Evolutionary conservation across 768 basidiomycete genomes (phyloP).

Genomic region (Termitomyces sp.): DNA sequence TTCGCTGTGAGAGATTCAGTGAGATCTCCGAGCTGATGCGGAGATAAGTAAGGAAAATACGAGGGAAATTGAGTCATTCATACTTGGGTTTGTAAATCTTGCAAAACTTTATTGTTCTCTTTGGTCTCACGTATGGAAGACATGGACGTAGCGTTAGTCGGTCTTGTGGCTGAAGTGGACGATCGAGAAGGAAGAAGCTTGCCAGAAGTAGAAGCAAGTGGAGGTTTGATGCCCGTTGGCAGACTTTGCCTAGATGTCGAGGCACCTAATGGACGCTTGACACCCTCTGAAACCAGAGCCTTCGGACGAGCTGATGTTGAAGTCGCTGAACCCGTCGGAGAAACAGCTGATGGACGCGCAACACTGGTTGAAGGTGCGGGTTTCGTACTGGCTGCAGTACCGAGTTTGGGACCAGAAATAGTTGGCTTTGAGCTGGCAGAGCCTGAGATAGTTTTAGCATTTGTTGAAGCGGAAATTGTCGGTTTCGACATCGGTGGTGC

Average conservation of each 20-base stretch:
- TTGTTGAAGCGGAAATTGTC: constrained; percentile 37
- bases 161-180: constrained; percentile 28
- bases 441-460: constrained; percentile 30
- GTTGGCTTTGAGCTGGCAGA: constrained; percentile 22
- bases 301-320: constrained; percentile 56
- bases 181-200: constrained; percentile 28
- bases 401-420: neutral
- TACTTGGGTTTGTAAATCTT: constrained; percentile 62
- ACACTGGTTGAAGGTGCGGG: constrained; percentile 29
- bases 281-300: constrained; percentile 64
- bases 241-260: constrained; percentile 40
- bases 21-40: constrained; percentile 54
- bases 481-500: constrained; percentile 30
- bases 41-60: constrained; percentile 1
- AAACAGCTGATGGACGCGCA: constrained; percentile 49
- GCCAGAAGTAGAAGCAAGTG: constrained; percentile 22
- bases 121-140: constrained; percentile 72
- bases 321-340: constrained; percentile 49
- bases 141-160: constrained; percentile 56
- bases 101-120: constrained; percentile 54
- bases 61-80: constrained; percentile 13
- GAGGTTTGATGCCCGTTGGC: constrained; percentile 30
- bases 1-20: constrained; percentile 52
- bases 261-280: constrained; percentile 40
- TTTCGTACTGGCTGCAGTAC: constrained; percentile 23